Conservation (phyloP, 306 rosid genomes). For the Medicago truncatula region DNA sequence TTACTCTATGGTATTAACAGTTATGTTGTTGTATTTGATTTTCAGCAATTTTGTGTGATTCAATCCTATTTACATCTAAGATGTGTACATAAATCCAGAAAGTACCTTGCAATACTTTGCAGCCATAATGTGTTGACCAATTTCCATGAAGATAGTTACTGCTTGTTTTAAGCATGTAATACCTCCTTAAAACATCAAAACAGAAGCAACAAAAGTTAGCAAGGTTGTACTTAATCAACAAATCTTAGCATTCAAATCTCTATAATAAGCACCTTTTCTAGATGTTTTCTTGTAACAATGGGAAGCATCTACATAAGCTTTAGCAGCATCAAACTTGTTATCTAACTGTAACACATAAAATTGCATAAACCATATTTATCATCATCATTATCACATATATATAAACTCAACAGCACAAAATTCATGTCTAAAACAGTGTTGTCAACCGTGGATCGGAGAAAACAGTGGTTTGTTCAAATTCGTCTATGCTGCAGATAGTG, state of each 20-base stretch:
- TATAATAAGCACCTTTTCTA: conserved; percentile 42
- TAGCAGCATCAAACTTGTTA: conserved; percentile 62
- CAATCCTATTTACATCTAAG: background rate
- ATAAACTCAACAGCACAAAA: conserved; percentile 14
- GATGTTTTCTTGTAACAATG: conserved; percentile 62
- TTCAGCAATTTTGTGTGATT: background rate
- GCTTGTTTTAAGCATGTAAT: conserved; percentile 60
- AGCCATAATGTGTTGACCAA: conserved; percentile 57
- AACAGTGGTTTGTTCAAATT: too few species aligned
- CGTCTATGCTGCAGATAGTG: too few species aligned
- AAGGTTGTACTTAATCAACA: background rate
- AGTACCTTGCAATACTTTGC: conserved; percentile 61
- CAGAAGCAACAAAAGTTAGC: conserved; percentile 14
- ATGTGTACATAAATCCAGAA: background rate
- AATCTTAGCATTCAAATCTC: conserved; percentile 17
- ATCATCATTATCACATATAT: background rate
- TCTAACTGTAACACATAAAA: conserved; percentile 43
- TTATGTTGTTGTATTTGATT: too few species aligned
- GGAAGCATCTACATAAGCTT: conserved; percentile 57
- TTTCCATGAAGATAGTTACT: conserved; percentile 49
- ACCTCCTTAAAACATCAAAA: conserved; percentile 49
- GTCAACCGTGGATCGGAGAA: too few species aligned
- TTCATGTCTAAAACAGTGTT: background rate
- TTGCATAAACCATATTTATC: background rate
- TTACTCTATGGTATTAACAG: too few species aligned